Base-by-base conservation (phyloP, 2,329 filamentous ascomycete genomes). In the Camptophora hylomeconis region DNA sequence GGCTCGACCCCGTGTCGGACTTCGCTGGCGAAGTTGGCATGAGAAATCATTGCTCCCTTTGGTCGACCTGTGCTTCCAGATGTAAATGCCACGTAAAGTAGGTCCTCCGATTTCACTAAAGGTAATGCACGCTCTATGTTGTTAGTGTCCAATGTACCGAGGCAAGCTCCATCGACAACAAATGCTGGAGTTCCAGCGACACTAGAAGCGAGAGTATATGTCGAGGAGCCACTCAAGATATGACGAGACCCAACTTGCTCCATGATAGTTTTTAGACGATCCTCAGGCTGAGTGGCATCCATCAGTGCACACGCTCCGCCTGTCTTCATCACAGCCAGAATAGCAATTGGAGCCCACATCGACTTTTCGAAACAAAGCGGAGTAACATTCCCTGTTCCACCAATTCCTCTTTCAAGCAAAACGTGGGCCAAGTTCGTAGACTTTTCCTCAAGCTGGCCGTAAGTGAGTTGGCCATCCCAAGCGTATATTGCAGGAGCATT, bases 1-100 rank as follows among this genome's bases (percentile, higher is more conserved):
- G 61, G 58, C 1, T 58, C 51, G 0, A 59, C 65, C 40, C 75
- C 66, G 0, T 61, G 59, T 3, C 62, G 42, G 5, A 49, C 48
- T 18, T 50, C 46, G 3, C 45, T 48, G 26, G 48, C 39, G 5
- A 54, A 36, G 2, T 44, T 36, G 9, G 36, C 26, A 33, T 60
- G 56, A 9, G 50, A 44, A 12, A 58, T 45, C 5, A 56, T 29
- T 13, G 54, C 44, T 3, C 44, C 46, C 22, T 52, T 53, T 0
- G 53, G 37, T 1, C 26, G 29, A 5, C 46, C 42, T 1, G 46
- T 51, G 16, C 33, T 45, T 5, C 52, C 51, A 2, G 46, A 43
- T 14, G 52, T 54, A 32, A 51, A 54, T 2, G 51, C 43, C 9
- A 57, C 38, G 33, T 53, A 54, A 3, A n/a, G n/a, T n/a, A n/a